These are phyloP conservation scores for Botryobasidium botryosum DNA, from an alignment of 768 basidiomycete genomes.

Conservation along the genomic window DNA sequence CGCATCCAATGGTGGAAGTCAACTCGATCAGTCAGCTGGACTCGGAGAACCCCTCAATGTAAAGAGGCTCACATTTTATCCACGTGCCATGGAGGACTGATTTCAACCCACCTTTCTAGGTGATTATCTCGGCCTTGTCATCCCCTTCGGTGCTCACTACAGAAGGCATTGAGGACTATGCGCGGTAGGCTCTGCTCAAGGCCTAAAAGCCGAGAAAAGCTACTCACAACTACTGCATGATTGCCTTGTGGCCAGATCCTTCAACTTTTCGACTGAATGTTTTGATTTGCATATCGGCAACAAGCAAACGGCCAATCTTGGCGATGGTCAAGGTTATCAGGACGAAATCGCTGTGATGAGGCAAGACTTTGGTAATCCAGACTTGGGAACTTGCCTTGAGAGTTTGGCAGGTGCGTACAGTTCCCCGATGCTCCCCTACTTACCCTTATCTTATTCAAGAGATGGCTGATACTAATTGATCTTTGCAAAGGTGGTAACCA, in stretches of 20 bases:
- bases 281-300: conserved; percentile 62
- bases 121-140: conserved; percentile 59
- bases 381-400: conserved; percentile 74
- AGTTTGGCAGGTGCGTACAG: conserved; percentile 32
- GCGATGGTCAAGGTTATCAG: conserved; percentile 51
- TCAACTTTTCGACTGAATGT: conserved; percentile 63
- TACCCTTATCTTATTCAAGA: background rate
- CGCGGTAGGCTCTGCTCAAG: background rate
- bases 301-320: conserved; percentile 56
- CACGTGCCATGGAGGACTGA: background rate
- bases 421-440: background rate
- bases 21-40: conserved; percentile 26
- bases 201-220: background rate
- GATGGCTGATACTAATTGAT: background rate
- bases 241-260: conserved; percentile 20
- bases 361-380: conserved; percentile 64
- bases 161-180: background rate
- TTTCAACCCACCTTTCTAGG: background rate
- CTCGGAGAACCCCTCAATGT: conserved; percentile 78
- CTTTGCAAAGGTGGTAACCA: conserved; percentile 51
- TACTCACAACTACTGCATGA: conserved; percentile 54
- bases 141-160: conserved; percentile 39
- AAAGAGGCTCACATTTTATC: background rate
- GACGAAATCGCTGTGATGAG: conserved; percentile 75
- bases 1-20: background rate